Evolutionary conservation across 805 yeast species (phyloP).

Genomic region (Kuraishia floccosa): DNA sequence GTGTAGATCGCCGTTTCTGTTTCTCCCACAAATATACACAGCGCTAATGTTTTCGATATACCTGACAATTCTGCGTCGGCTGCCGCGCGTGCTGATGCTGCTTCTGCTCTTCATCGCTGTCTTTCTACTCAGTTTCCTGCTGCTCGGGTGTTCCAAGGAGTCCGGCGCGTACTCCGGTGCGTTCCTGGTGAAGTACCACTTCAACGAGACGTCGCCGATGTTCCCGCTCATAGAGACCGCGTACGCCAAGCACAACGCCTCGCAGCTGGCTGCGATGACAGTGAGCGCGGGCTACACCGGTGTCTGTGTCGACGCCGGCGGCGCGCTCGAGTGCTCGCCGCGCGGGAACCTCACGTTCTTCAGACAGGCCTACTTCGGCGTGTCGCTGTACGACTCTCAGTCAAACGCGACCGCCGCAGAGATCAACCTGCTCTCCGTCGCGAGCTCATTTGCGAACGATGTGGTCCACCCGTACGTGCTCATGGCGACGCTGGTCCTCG

Average conservation of each 20-base stretch:
- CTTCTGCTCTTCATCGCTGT: slow-evolving; percentile 32
- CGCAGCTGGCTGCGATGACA: slow-evolving; percentile 25
- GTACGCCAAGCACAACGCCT: slow-evolving; percentile 17
- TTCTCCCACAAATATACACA: no score
- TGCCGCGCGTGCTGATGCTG: slow-evolving; percentile 30
- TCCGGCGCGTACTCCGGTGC: slow-evolving; percentile 31
- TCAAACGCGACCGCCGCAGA: slow-evolving; percentile 18
- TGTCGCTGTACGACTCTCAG: slow-evolving; percentile 19
- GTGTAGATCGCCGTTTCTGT: no score
- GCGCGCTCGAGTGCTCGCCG: slow-evolving; percentile 23
- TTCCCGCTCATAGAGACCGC: slow-evolving; percentile 26
- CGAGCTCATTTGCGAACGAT: slow-evolving; percentile 28
- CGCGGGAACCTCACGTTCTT: slow-evolving; percentile 15
- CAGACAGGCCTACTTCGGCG: slow-evolving; percentile 14
- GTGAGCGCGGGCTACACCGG: slow-evolving; percentile 47
- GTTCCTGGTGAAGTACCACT: slow-evolving; percentile 35
- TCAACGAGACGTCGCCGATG: slow-evolving; percentile 33
- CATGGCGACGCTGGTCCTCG: slow-evolving; percentile 33
- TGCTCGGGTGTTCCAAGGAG: slow-evolving; percentile 40
- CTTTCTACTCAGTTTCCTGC: slow-evolving; percentile 40
- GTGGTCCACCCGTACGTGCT: slow-evolving; percentile 45
- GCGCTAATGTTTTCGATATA: no score
- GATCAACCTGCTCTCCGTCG: slow-evolving; percentile 36
- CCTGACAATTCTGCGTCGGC: no score
- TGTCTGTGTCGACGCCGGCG: slow-evolving; percentile 31